phyloP scores from a whole-genome alignment of 2,329 filamentous ascomycete genomes.

The Pezicula radicicola region DNA sequence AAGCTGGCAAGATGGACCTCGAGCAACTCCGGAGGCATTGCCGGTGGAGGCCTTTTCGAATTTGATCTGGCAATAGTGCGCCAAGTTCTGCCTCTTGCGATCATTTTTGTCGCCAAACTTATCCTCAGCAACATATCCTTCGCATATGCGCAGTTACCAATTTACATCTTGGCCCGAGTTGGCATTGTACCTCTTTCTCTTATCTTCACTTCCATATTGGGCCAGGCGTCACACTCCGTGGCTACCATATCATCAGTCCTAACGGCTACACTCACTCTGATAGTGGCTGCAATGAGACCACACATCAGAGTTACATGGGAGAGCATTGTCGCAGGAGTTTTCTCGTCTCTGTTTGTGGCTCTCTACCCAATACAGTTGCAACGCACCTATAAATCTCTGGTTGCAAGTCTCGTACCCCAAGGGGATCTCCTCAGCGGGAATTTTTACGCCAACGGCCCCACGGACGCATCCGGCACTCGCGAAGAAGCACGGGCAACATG shows the following conservation, averaged over 20 bases:
- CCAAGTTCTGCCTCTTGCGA: constrained; percentile 43
- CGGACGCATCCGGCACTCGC: constrained; percentile 28
- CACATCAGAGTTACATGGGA: constrained; percentile 47
- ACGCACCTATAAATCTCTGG: constrained; percentile 44
- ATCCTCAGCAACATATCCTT: constrained; percentile 52
- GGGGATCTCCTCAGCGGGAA: constrained; percentile 38
- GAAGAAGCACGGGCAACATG: constrained; percentile 49
- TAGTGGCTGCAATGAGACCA: constrained; percentile 42
- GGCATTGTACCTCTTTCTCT: constrained; percentile 46
- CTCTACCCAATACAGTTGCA: constrained; percentile 48
- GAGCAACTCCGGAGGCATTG: constrained; percentile 40
- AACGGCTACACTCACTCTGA: constrained; percentile 46
- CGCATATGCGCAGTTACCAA: constrained; percentile 47
- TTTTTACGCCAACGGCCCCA: constrained; percentile 11
- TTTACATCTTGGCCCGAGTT: constrained; percentile 50
- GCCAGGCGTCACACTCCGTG: constrained; percentile 42
- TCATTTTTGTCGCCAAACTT: constrained; percentile 47
- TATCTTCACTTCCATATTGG: constrained; percentile 42
- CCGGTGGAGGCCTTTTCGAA: constrained; percentile 51
- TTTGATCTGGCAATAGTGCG: constrained; percentile 44
- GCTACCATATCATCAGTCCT: constrained; percentile 46
- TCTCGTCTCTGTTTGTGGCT: constrained; percentile 48
- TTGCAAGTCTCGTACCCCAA: constrained; percentile 39
- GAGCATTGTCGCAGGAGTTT: constrained; percentile 47
- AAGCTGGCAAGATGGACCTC: constrained; percentile 24